Base-by-base conservation (phyloP, 805 yeast genomes). In the Myxozyma sirexii region DNA sequence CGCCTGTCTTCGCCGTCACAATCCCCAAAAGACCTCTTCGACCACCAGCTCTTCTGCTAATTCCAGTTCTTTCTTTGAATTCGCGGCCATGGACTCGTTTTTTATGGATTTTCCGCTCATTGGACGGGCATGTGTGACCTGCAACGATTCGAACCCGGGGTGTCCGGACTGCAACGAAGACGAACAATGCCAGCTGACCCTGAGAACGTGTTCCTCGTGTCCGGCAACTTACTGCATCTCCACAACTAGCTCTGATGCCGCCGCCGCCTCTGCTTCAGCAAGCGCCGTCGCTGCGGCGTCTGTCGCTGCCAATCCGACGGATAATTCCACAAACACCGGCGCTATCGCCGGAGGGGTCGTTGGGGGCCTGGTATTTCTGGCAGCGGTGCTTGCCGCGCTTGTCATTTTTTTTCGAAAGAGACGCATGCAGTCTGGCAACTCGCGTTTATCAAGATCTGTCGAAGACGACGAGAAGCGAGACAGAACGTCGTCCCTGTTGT, bases 261-360 rank as follows among this genome's bases (percentile, higher is more conserved):
- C 45, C 13, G 29, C 54, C n/a, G 47, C 48, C 12, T 19, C 58
- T 3, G 53, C 42, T n/a, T 31, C 51, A 2, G 41, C 26, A 35
- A 26, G 47, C 8, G 51, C 54, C 13, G 27, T 27, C 2, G 35
- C 54, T 1, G 27, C 54, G 3, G 35, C 58, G 6, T 37, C 29
- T 12, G 39, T 24, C 3, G 26, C 26, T 1, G 26, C 31, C 5
- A 17, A 24, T 17, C 21, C 8, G 12, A 44, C 45, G 7, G 23
- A 5, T 3, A 2, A 12, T 7, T 35, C 45, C 17, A 21, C 71
- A 1, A 47, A 58, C 21, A 19, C 78, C 19, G 86, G 90, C 4
- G 89, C 85, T 5, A 80, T 86, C 21, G 88, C 86, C 0, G 93
- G 91, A 23, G 92, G 91, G 26, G 84, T 85, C 0, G 80, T 84